A percentile compares a stretch with the other conserved stretches of the same genome.
Conservation (phyloP, 1,284 basidiomycete genomes). For the Peniophora sp. region DNA sequence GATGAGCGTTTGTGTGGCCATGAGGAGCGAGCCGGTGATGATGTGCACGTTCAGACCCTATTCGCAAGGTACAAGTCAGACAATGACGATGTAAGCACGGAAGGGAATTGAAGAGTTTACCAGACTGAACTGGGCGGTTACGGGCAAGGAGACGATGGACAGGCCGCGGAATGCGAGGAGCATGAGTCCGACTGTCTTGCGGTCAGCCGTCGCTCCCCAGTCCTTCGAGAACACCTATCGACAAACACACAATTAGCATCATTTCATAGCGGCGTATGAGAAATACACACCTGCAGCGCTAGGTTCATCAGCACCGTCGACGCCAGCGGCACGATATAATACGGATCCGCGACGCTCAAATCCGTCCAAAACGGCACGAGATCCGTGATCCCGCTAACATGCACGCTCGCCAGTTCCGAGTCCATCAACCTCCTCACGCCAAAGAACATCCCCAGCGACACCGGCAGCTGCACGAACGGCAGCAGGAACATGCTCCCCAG, state of each 20-base stretch:
- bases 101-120: constrained; percentile 30
- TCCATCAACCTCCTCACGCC: constrained; percentile 69
- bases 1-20: constrained; percentile 37
- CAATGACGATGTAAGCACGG: constrained; percentile 6
- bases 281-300: constrained; percentile 57
- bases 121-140: constrained; percentile 55
- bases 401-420: constrained; percentile 66
- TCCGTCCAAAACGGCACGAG: constrained; percentile 65
- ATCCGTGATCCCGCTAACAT: constrained; percentile 58
- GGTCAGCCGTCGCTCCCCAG: constrained; percentile 41
- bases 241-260: constrained; percentile 3
- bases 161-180: constrained; percentile 68
- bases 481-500: constrained; percentile 50
- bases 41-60: constrained; percentile 64
- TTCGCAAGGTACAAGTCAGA: not conserved
- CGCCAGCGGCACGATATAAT: constrained; percentile 66
- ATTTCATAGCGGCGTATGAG: constrained; percentile 6
- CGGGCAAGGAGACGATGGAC: constrained; percentile 48
- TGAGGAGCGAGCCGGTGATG: constrained; percentile 34
- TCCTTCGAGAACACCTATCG: constrained; percentile 53
- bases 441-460: constrained; percentile 84
- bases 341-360: constrained; percentile 75
- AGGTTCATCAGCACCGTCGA: constrained; percentile 60
- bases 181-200: constrained; percentile 50
- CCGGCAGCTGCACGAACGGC: constrained; percentile 68